Evolutionary conservation across 139 green algal species (phyloP).

Genomic region (Edaphochlamys debaryana): DNA sequence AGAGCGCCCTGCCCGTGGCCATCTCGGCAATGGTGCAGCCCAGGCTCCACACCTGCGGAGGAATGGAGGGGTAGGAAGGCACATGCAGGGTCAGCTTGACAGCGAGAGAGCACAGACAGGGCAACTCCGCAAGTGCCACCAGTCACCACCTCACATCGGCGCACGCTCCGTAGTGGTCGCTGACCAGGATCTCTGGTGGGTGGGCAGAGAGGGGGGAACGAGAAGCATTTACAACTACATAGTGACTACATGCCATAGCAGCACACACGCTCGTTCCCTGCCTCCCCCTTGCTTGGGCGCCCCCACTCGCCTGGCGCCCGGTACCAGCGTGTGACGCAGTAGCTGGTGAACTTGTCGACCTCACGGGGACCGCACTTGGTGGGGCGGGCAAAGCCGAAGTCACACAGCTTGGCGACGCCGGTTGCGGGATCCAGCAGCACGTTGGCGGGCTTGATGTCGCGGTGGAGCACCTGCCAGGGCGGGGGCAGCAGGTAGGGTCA

Average conservation of each 20-base stretch:
- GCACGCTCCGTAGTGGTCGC: constrained; percentile 60
- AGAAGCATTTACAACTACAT: no score
- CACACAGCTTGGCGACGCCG: constrained; percentile 74
- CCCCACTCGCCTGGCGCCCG: constrained; percentile 45
- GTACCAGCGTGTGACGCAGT: constrained; percentile 81
- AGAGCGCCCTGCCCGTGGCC: neutral
- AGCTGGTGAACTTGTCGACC: constrained; percentile 59
- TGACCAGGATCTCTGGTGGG: constrained; percentile 83
- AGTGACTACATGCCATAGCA: no score
- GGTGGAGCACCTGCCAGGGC: neutral
- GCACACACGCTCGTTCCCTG: neutral
- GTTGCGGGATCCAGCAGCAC: constrained; percentile 64
- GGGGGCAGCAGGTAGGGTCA: no score
- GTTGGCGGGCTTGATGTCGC: constrained; percentile 88
- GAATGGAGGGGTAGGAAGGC: neutral
- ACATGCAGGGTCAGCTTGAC: neutral
- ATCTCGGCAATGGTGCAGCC: constrained; percentile 1
- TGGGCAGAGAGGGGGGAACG: no score
- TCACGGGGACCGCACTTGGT: constrained; percentile 17
- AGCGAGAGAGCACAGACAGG: neutral
- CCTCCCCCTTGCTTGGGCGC: neutral
- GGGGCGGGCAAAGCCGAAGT: constrained; percentile 86
- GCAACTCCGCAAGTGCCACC: neutral
- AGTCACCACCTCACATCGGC: constrained; percentile 35
- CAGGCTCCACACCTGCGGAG: neutral